Evolutionary conservation across 108 stramenopile genomes (phyloP).

Genomic region (Aurantiochytrium sp.): DNA sequence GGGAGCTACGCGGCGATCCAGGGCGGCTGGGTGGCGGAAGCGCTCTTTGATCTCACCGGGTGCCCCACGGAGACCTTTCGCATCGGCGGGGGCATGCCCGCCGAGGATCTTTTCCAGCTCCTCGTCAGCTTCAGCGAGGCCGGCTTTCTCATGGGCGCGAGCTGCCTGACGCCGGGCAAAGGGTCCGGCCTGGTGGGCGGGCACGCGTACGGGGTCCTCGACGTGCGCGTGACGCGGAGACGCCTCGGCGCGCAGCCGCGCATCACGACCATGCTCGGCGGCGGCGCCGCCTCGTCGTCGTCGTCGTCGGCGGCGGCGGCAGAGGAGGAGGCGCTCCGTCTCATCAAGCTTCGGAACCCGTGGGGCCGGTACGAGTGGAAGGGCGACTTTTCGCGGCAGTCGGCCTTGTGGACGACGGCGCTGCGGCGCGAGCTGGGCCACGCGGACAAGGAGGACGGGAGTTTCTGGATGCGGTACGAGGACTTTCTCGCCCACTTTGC

Average conservation of each 20-base stretch:
- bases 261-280: neutral
- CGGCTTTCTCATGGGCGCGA: slow-evolving; percentile 11
- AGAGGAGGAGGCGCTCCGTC: slow-evolving; percentile 16
- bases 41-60: slow-evolving; percentile 40
- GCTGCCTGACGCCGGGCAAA: neutral
- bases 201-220: neutral
- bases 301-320: no score
- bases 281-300: neutral
- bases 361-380: slow-evolving; percentile 44
- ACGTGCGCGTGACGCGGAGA: neutral
- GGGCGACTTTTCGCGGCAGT: slow-evolving; percentile 42
- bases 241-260: neutral
- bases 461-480: slow-evolving; percentile 51
- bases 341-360: slow-evolving; percentile 47
- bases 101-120: neutral
- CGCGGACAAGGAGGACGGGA: slow-evolving; percentile 41
- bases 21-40: slow-evolving; percentile 41
- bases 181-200: neutral
- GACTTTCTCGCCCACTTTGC: slow-evolving; percentile 41
- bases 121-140: neutral
- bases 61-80: slow-evolving; percentile 11
- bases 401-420: slow-evolving; percentile 36
- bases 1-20: slow-evolving; percentile 36
- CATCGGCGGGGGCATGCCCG: neutral
- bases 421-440: slow-evolving; percentile 20